These are phyloP conservation scores for Microthlaspi erraticum DNA, from an alignment of 345 rosid genomes.

Conservation along the genomic window DNA sequence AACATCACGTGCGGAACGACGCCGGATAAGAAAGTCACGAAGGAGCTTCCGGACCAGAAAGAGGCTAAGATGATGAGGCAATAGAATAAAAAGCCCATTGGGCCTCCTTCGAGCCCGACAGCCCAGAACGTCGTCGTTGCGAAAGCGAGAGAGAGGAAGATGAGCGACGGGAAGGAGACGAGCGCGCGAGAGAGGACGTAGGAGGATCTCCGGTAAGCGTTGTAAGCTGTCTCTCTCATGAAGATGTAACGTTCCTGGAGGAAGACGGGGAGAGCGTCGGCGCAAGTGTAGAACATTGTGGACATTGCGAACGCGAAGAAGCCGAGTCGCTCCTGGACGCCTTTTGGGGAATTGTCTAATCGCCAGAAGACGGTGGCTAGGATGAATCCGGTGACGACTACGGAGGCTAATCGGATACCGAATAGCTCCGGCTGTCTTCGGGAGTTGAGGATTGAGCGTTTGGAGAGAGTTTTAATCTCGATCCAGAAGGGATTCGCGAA, in stretches of 20 bases:
- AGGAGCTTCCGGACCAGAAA: slow-evolving; percentile 89
- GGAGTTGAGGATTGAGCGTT: slow-evolving; percentile 47
- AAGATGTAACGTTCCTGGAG: slow-evolving; percentile 79
- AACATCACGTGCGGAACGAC: slow-evolving; percentile 77
- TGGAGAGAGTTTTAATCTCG: slow-evolving; percentile 31
- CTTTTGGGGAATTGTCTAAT: slow-evolving; percentile 48
- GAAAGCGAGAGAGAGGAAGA: slow-evolving; percentile 67
- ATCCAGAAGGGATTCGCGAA: slow-evolving; percentile 43
- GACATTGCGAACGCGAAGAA: slow-evolving; percentile 57
- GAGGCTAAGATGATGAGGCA: slow-evolving; percentile 63
- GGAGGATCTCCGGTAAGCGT: slow-evolving; percentile 73
- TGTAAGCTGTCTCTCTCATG: slow-evolving; percentile 65
- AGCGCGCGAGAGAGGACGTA: slow-evolving; percentile 80
- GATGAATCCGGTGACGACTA: slow-evolving; percentile 50
- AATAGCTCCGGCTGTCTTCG: slow-evolving; percentile 39
- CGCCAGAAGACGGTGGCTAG: slow-evolving; percentile 73
- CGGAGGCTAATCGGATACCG: slow-evolving; percentile 35
- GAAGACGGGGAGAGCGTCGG: slow-evolving; percentile 53
- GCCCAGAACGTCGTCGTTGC: slow-evolving; percentile 75
- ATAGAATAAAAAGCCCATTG: slow-evolving; percentile 67
- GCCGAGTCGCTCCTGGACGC: slow-evolving; percentile 49
- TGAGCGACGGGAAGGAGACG: slow-evolving; percentile 64
- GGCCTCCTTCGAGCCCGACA: slow-evolving; percentile 77
- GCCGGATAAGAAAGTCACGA: slow-evolving; percentile 82
- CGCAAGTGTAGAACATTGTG: slow-evolving; percentile 53